Percentiles rank a stretch among this genome's conserved stretches.
These are phyloP conservation scores for Forsythia viridissima DNA, from an alignment of 257 asterid species.

Conservation along the genomic window DNA sequence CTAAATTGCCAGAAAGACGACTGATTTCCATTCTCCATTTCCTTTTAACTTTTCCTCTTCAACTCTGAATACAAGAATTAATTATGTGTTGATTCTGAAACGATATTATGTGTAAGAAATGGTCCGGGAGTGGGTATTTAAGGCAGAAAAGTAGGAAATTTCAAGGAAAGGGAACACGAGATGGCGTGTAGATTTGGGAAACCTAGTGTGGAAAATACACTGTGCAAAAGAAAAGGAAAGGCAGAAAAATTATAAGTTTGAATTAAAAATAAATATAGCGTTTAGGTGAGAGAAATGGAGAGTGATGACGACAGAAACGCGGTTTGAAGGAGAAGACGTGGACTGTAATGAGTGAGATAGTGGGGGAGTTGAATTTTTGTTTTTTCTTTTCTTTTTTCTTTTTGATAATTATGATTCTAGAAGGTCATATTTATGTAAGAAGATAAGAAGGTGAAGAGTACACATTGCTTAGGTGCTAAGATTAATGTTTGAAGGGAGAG, in stretches of 20 bases:
- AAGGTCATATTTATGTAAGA: neutral
- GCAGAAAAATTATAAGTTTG: neutral
- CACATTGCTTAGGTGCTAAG: neutral
- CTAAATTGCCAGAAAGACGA: slow-evolving; percentile 95
- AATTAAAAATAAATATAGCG: neutral
- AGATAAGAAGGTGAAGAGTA: neutral
- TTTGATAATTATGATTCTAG: neutral
- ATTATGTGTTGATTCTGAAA: neutral
- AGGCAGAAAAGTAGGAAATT: slow-evolving; percentile 26
- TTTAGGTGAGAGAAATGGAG: slow-evolving; percentile 30
- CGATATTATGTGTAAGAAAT: slow-evolving; percentile 1
- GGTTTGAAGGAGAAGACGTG: slow-evolving; percentile 34
- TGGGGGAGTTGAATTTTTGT: slow-evolving; percentile 4
- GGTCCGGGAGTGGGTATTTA: slow-evolving; percentile 20
- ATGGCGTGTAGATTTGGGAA: slow-evolving; percentile 72
- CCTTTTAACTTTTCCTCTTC: slow-evolving; percentile 39
- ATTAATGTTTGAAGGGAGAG: neutral
- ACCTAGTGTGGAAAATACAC: slow-evolving; percentile 38
- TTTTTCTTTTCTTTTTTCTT: neutral
- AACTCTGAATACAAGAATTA: neutral
- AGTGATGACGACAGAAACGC: slow-evolving; percentile 54
- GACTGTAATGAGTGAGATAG: slow-evolving; percentile 1
- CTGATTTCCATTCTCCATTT: slow-evolving; percentile 73
- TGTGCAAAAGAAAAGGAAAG: slow-evolving; percentile 18
- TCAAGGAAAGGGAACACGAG: slow-evolving; percentile 28